These are phyloP conservation scores for Boletus fagicola DNA, from an alignment of 768 basidiomycete species.

Conservation along the genomic window DNA sequence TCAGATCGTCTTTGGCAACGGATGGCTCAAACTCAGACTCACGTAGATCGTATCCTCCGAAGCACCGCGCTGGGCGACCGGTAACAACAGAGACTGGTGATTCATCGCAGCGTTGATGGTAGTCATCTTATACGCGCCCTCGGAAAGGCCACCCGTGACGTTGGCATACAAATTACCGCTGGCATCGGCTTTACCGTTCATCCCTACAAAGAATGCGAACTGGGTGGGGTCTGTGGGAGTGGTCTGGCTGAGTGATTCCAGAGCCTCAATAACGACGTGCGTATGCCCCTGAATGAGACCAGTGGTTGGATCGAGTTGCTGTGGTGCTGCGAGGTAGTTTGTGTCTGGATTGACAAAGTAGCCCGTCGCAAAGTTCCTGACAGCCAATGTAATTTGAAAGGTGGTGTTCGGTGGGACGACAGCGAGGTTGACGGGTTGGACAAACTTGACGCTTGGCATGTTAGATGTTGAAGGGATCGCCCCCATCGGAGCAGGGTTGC, in stretches of 20 bases:
- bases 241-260: slow-evolving; percentile 49
- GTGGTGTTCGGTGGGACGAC: slow-evolving; percentile 43
- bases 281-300: slow-evolving; percentile 61
- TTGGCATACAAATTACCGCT: slow-evolving; percentile 45
- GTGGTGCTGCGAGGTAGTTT: slow-evolving; percentile 58
- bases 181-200: slow-evolving; percentile 44
- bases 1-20: slow-evolving; percentile 3
- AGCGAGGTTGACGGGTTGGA: slow-evolving; percentile 43
- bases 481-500: slow-evolving; percentile 64
- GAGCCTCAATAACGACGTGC: slow-evolving; percentile 58
- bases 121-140: slow-evolving; percentile 49
- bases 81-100: slow-evolving; percentile 40
- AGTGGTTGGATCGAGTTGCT: slow-evolving; percentile 40
- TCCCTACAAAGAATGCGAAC: slow-evolving; percentile 59
- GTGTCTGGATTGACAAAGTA: slow-evolving; percentile 53
- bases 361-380: slow-evolving; percentile 48
- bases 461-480: slow-evolving; percentile 47
- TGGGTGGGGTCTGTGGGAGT: slow-evolving; percentile 45
- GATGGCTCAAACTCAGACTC: slow-evolving; percentile 11
- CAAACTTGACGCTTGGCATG: slow-evolving; percentile 57
- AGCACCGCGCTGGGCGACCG: slow-evolving; percentile 40
- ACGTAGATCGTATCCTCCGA: slow-evolving; percentile 44
- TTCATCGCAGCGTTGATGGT: slow-evolving; percentile 47
- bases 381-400: slow-evolving; percentile 53
- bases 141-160: slow-evolving; percentile 53